Base-by-base conservation (phyloP, 148 eudicot genomes). In the Cornus controversa region DNA sequence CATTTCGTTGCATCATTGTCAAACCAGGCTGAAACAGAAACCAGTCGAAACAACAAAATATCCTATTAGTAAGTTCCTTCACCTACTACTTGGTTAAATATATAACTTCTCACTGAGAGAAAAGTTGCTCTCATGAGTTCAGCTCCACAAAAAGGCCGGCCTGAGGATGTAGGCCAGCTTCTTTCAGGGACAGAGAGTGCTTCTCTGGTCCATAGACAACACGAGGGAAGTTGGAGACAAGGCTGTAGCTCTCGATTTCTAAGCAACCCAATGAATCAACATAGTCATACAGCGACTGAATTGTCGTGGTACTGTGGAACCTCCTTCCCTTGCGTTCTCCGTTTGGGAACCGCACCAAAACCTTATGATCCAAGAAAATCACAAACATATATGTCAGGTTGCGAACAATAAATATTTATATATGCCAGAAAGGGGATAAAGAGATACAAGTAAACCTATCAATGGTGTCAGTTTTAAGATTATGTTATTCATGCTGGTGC, bases 101-200 rank as follows among this genome's bases (percentile, higher is more conserved):
- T 20, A 3, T 77, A 27, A 15, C 25, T 0, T 28, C 22, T 1
- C 8, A 37, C 6, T 18, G 3, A 2, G 7, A 9, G 45, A 40
- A 40, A 40, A 25, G n/a, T 70, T 73, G 64, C 67, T 77, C 83
- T 85, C 83, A 87, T 75, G 87, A 86, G 83, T 86, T 89, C 79
- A 87, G 78, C 82, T 93, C 98, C 83, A 96, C 93, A 69, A 96
- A 96, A 53, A 96, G 98, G 82, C 99, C 91, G 72, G 93, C 98
- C 77, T 91, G 99, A 70, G 99, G 98, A 84, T 96, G 99, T 69
- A 93, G 85, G 66, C 98, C 97, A 11, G 97, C 93, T 82, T 96
- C 98, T 89, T 90, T 88, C 78, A 96, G 77, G 63, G 95, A 84
- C 80, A 89, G 69, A 15, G 88, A 75, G 42, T 80, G 88, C 84